phyloP scores from a whole-genome alignment of 179 eudicot genomes.

The Beta corolliflora region DNA sequence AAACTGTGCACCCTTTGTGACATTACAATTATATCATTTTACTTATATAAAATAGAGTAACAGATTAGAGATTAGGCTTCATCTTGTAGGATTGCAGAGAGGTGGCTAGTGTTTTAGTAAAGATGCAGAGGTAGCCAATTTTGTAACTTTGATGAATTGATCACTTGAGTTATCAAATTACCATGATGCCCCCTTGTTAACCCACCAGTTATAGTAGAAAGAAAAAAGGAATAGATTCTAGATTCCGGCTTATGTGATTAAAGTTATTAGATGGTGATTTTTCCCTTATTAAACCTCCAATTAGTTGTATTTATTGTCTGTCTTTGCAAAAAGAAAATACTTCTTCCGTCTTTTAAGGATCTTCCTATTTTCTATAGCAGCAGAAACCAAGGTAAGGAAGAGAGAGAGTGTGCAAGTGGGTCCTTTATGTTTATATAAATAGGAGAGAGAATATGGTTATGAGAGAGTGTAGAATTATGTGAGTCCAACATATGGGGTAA shows the following conservation, averaged over 20 bases:
- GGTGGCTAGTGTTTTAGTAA: background rate
- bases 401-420: too few relatives aligned
- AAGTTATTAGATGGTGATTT: background rate
- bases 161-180: background rate
- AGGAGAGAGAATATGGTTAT: too few relatives aligned
- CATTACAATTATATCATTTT: background rate
- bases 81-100: background rate
- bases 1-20: background rate
- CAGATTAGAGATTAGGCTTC: background rate
- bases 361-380: too few relatives aligned
- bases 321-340: background rate
- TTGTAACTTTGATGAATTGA: background rate
- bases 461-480: too few relatives aligned
- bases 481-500: too few relatives aligned
- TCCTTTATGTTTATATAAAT: too few relatives aligned
- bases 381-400: too few relatives aligned
- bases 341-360: too few relatives aligned
- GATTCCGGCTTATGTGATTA: background rate
- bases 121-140: background rate
- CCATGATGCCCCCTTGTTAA: background rate
- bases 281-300: background rate
- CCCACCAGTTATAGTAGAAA: background rate
- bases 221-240: background rate
- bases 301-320: background rate
- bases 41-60: background rate